Base-by-base conservation (phyloP, 148 eudicot species). In the Camellia lanceoleosa region DNA sequence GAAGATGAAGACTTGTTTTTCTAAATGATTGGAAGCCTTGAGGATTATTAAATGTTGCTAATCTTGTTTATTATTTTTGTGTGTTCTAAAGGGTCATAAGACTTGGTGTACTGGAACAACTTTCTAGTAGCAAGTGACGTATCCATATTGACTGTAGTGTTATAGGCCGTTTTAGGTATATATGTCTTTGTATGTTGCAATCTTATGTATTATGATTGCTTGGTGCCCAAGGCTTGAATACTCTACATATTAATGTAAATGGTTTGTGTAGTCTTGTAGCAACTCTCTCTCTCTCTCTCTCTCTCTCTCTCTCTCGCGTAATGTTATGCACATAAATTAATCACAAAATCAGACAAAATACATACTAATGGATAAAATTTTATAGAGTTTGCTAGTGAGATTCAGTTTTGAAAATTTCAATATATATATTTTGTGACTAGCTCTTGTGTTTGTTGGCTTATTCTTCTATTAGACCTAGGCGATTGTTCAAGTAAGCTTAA, bases 191-290 rank as follows among this genome's bases (percentile, higher is more conserved):
- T 47, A 11, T 77, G 72, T 52, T 46, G 1, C 59, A 46, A 20
- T 77, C 71, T 66, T 42, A 76, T 77, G 80, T 77, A 65, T 18
- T 77, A 7, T 66, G 72, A 77, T 13, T 64, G 23, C 71, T 49
- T 63, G 20, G 14, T 23, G 20, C 79, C 49, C 46, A 64, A 66
- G 80, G 47, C 14, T 66, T 49, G 13, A 52, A 66, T 66, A 66
- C 38, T 7, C 52, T 49, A 3, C 52, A 49, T 49, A 49, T 49
- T 30, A 30, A 7, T 67, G 73, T 77, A 66, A 77, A 77, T 54
- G 73, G 51, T 18, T 77, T 77, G 71, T 15, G 38, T 30, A 30
- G 38, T 30, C 38, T 30, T 49, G 64, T 64, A 12, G 68, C 58
- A 16, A n/a, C 56, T 68, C 72, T 15, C 52, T 68, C 71, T 68